Evolutionary conservation across 2,329 filamentous ascomycete species (phyloP).

Genomic region (Chaetomium olivaceum): DNA sequence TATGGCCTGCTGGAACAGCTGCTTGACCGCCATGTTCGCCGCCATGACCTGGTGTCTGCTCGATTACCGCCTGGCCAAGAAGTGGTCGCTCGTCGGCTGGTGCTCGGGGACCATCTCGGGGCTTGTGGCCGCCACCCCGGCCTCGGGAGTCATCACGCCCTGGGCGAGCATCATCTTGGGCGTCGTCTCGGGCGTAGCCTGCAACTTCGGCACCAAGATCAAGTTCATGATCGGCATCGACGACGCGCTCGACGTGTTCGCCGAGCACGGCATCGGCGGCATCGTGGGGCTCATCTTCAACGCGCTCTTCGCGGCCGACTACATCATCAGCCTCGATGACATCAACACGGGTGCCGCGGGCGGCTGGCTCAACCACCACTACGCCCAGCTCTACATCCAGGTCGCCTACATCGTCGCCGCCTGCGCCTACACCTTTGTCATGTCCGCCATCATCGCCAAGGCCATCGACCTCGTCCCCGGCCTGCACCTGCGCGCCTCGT

Average conservation of each 20-base stretch:
- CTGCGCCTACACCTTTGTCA: constrained; percentile 68
- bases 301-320: constrained; percentile 67
- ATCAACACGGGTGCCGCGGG: constrained; percentile 69
- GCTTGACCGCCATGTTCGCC: constrained; percentile 87
- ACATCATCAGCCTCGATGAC: constrained; percentile 73
- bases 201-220: constrained; percentile 69
- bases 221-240: constrained; percentile 66
- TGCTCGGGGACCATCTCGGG: constrained; percentile 71
- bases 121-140: constrained; percentile 69
- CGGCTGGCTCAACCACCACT: constrained; percentile 76
- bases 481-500: constrained; percentile 74
- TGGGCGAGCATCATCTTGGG: constrained; percentile 69
- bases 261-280: constrained; percentile 69
- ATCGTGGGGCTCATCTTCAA: constrained; percentile 73
- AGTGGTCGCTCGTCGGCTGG: constrained; percentile 83
- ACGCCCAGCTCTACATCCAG: constrained; percentile 74
- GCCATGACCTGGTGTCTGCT: constrained; percentile 93
- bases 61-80: constrained; percentile 89
- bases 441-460: constrained; percentile 74
- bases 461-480: constrained; percentile 74
- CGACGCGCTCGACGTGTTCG: constrained; percentile 71
- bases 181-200: constrained; percentile 63
- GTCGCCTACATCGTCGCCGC: constrained; percentile 71
- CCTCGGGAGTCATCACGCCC: constrained; percentile 66
- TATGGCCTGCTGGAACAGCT: constrained; percentile 98